Evolutionary conservation across 768 basidiomycete species (phyloP), one percentile per base, ranked within the genome.

Genomic region (Kwoniella dejecticola): DNA sequence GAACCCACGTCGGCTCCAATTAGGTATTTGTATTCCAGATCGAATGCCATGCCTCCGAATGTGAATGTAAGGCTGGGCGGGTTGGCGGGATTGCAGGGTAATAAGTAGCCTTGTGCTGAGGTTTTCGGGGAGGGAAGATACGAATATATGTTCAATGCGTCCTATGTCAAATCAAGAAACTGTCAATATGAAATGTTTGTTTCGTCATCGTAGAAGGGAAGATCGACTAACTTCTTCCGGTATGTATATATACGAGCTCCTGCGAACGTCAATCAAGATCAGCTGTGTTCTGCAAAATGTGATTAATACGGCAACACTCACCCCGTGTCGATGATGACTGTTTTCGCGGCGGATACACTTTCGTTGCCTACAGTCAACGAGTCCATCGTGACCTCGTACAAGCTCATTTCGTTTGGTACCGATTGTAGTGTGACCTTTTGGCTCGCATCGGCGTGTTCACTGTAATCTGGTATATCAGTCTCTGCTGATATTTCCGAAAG

Each of bases 251-350:
- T 57, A 57, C 19, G 56, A 57, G 24, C 45, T 48, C 33, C 54
- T 56, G 27, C 8, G 15, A 42, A 6, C 29, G 19, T 19, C 11
- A 45, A 23, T 49, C 26, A 47, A 24, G 21, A 12, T 47, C 21
- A 47, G 12, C n/a, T 11, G 30, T 49, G 15, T 13, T 29, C 12
- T 24, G 11, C 29, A 7, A 2, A 21, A 17, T 17, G 48, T 26
- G 5, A 12, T 36, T 7, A 15, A 7, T 7, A 15, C 7, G 15
- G 7, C 33, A 7, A 17, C 27, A 36, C 54, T 56, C 19, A 56
- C 54, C 56, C 56, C 11, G 56, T 57, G 21, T 57, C 56, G 7
- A 57, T 46, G n/a, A 57, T 29, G 15, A 57, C 56, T 0, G 44
- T 47, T 30, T 57, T 38, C 19, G 45, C 11, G 11, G 24, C 19